phyloP scores from a whole-genome alignment of 306 rosid genomes.

The Medicago lupulina region DNA sequence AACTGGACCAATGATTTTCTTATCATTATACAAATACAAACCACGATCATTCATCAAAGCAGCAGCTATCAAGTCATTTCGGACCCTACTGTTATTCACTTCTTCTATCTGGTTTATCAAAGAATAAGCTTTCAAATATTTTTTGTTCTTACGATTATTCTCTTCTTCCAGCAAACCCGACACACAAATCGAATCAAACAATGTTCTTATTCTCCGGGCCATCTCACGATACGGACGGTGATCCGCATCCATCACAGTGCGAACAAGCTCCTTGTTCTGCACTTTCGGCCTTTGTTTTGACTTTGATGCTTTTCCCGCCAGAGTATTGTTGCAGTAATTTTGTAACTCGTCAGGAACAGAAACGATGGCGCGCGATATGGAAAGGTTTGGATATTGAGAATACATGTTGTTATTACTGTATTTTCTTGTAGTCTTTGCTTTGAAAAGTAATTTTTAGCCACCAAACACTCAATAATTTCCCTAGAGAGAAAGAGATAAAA shows the following conservation, averaged over 20 bases:
- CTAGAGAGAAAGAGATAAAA: too few species aligned
- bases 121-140: background rate
- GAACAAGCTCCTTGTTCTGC: constrained; percentile 64
- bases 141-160: constrained; percentile 39
- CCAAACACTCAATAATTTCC: too few species aligned
- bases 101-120: too few species aligned
- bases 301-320: too few species aligned
- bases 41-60: constrained; percentile 62
- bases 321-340: too few species aligned
- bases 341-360: too few species aligned
- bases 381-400: too few species aligned
- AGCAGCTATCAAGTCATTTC: constrained; percentile 76
- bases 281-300: background rate
- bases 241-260: constrained; percentile 59
- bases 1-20: constrained; percentile 85
- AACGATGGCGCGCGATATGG: too few species aligned
- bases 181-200: constrained; percentile 78
- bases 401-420: too few species aligned
- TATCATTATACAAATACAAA: constrained; percentile 85
- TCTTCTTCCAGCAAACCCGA: constrained; percentile 59
- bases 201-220: constrained; percentile 70
- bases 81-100: background rate
- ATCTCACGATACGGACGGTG: constrained; percentile 66
- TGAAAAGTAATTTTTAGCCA: too few species aligned
- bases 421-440: too few species aligned